These are phyloP conservation scores for Eurotiales sp. DNA, from an alignment of 2,329 filamentous ascomycete genomes.

Conservation along the genomic window DNA sequence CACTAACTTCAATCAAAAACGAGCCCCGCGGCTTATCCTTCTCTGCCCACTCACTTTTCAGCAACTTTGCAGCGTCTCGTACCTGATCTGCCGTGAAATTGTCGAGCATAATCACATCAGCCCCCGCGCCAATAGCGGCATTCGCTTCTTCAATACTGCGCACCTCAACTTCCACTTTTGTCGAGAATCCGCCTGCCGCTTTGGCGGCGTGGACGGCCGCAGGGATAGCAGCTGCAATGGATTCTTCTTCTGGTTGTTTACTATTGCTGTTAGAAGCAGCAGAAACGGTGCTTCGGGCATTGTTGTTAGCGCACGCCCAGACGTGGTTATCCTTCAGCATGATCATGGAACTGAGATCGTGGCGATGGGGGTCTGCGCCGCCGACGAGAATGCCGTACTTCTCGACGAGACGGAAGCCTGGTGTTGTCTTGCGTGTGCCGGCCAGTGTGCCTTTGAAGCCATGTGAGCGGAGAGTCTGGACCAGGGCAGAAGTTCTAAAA, in stretches of 20 bases:
- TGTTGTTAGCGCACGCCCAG: slow-evolving; percentile 68
- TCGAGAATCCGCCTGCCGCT: slow-evolving; percentile 77
- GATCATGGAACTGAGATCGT: slow-evolving; percentile 90
- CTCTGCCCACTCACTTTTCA: slow-evolving; percentile 77
- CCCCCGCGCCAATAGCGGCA: slow-evolving; percentile 84
- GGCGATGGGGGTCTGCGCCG: slow-evolving; percentile 84
- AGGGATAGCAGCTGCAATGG: slow-evolving; percentile 64
- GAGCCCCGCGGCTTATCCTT: slow-evolving; percentile 59
- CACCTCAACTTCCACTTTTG: slow-evolving; percentile 96
- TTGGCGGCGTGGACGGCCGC: slow-evolving; percentile 81
- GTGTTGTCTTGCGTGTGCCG: slow-evolving; percentile 94
- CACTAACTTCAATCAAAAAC: slow-evolving; percentile 87
- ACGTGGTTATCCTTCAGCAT: slow-evolving; percentile 99
- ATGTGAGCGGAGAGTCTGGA: slow-evolving; percentile 51
- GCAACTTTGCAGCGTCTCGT: slow-evolving; percentile 64
- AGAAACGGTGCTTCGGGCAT: slow-evolving; percentile 17
- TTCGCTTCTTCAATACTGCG: slow-evolving; percentile 83
- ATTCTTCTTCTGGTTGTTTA: neutral
- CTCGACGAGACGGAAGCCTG: slow-evolving; percentile 90
- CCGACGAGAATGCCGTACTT: slow-evolving; percentile 98
- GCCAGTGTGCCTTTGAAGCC: slow-evolving; percentile 84
- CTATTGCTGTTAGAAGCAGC: slow-evolving; percentile 18
- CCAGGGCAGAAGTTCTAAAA: slow-evolving; percentile 33
- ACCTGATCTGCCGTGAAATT: slow-evolving; percentile 85
- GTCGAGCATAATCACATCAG: slow-evolving; percentile 95